These are phyloP conservation scores for Lentinula edodes DNA, from an alignment of 768 basidiomycete genomes.

Conservation along the genomic window DNA sequence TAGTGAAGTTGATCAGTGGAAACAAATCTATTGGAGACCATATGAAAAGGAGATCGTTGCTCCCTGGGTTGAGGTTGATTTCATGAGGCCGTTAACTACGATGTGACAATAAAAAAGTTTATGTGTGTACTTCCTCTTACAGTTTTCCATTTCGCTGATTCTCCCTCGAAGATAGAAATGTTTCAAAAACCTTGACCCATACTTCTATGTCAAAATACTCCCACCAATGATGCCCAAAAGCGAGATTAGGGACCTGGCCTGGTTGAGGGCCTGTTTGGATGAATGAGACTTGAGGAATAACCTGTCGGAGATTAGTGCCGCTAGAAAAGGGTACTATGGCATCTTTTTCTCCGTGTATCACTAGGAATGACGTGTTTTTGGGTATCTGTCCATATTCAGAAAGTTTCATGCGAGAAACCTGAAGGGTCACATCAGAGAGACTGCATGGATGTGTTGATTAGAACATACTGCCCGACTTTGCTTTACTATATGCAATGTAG, in stretches of 20 bases:
- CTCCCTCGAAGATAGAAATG: slow-evolving; percentile 20
- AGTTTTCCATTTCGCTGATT: not conserved
- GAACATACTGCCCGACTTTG: slow-evolving; percentile 26
- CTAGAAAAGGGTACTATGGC: slow-evolving; percentile 30
- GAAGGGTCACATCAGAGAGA: not conserved
- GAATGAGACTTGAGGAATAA: slow-evolving; percentile 30
- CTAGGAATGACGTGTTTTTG: slow-evolving; percentile 24
- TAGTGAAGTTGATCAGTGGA: not conserved
- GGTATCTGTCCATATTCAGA: slow-evolving; percentile 26
- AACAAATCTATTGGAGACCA: not conserved
- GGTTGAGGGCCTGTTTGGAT: slow-evolving; percentile 25
- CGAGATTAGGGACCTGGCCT: slow-evolving; percentile 29
- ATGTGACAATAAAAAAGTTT: not conserved
- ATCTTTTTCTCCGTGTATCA: slow-evolving; percentile 38
- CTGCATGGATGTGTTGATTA: not conserved
- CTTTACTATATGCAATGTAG: slow-evolving; percentile 16
- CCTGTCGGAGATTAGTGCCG: slow-evolving; percentile 26
- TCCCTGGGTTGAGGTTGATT: not conserved
- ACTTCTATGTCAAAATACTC: slow-evolving; percentile 39
- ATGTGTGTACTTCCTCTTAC: not conserved
- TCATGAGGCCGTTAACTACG: slow-evolving; percentile 1
- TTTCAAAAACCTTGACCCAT: slow-evolving; percentile 33
- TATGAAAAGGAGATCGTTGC: not conserved
- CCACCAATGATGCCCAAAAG: slow-evolving; percentile 40
- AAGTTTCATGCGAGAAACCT: slow-evolving; percentile 20